A percentile compares a stretch with the other conserved stretches of the same genome.
Conservation (phyloP, 768 basidiomycete genomes). For the Mycena haematopus region DNA sequence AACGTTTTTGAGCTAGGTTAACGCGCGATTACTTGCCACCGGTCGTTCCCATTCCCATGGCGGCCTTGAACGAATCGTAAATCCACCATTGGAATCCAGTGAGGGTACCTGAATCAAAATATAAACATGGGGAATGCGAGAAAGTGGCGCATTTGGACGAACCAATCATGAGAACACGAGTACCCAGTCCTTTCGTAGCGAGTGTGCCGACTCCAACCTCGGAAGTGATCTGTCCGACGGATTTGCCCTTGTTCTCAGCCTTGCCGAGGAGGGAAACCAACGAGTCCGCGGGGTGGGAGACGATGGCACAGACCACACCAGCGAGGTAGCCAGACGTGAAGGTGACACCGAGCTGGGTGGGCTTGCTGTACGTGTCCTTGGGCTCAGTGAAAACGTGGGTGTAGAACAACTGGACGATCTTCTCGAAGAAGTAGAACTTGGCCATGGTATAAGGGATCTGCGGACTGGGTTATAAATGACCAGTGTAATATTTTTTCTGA, state of each 20-base stretch:
- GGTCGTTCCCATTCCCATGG: slow-evolving; percentile 87
- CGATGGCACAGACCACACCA: slow-evolving; percentile 94
- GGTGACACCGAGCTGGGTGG: slow-evolving; percentile 88
- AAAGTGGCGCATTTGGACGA: slow-evolving; percentile 33
- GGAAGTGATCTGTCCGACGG: slow-evolving; percentile 67
- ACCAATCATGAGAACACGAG: slow-evolving; percentile 88
- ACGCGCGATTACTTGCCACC: slow-evolving; percentile 73
- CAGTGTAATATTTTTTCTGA: neutral
- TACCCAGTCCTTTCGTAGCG: slow-evolving; percentile 86
- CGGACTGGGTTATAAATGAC: neutral
- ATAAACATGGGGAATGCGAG: neutral
- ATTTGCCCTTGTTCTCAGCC: slow-evolving; percentile 83
- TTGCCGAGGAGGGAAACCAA: slow-evolving; percentile 95
- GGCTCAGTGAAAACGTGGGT: slow-evolving; percentile 84
- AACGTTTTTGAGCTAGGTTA: slow-evolving; percentile 18
- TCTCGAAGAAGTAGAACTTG: slow-evolving; percentile 97
- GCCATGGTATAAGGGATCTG: slow-evolving; percentile 99
- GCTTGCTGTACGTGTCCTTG: slow-evolving; percentile 79
- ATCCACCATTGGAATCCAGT: slow-evolving; percentile 95
- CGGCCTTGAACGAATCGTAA: slow-evolving; percentile 84
- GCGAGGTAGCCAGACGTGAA: slow-evolving; percentile 93
- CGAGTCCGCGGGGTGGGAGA: slow-evolving; percentile 96
- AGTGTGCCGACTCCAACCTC: slow-evolving; percentile 72
- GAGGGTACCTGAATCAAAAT: slow-evolving; percentile 39
- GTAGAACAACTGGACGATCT: slow-evolving; percentile 87